phyloP scores from a whole-genome alignment of 106 monocot genomes.

The Triglochin maritima region DNA sequence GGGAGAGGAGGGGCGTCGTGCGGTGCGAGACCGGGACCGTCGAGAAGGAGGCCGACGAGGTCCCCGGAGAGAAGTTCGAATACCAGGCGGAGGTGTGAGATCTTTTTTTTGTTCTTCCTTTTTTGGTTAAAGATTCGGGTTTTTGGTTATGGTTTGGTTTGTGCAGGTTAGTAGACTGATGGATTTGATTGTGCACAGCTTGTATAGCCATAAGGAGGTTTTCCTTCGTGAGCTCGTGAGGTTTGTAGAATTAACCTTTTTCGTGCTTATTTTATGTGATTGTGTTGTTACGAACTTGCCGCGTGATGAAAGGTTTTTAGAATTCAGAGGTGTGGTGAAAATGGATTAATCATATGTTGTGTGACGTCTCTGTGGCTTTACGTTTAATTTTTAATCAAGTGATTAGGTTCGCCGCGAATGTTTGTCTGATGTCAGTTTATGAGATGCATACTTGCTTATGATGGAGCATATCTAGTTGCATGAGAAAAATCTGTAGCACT shows the following conservation, averaged over 20 bases:
- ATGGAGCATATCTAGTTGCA: no score
- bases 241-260: constrained; percentile 17
- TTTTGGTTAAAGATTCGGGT: background rate
- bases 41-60: constrained; percentile 49
- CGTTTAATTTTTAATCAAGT: no score
- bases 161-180: constrained; percentile 83
- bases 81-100: constrained; percentile 86
- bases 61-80: constrained; percentile 78
- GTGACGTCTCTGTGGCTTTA: no score
- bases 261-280: no score
- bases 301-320: no score
- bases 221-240: constrained; percentile 94
- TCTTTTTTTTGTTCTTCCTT: background rate
- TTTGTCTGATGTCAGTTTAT: no score
- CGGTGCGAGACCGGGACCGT: constrained; percentile 74
- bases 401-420: no score
- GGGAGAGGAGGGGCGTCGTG: constrained; percentile 27
- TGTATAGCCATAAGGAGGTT: constrained; percentile 98
- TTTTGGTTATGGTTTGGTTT: background rate
- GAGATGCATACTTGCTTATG: no score
- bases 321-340: no score
- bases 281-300: no score
- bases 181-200: constrained; percentile 93
- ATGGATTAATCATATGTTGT: no score
- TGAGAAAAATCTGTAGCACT: no score